These are phyloP conservation scores for Moniliella sp. DNA, from an alignment of 1,284 basidiomycete species.

Conservation along the genomic window DNA sequence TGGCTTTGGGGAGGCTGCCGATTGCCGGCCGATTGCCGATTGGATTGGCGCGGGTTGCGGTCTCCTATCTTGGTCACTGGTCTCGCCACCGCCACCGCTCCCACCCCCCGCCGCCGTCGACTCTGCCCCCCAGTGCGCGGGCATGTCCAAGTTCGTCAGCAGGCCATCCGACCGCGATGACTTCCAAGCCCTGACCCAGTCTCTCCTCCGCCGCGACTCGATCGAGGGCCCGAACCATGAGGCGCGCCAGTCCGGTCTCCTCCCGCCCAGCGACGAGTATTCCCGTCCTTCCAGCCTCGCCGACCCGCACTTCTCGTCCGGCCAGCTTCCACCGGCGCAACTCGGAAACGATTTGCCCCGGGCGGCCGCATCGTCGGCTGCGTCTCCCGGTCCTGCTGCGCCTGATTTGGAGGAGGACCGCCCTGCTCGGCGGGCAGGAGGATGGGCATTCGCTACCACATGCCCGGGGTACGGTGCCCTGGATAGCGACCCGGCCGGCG, in stretches of 20 bases:
- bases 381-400: not conserved
- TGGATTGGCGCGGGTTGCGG: no score
- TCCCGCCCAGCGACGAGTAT: not conserved
- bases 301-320: not conserved
- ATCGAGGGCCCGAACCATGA: not conserved
- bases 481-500: not conserved
- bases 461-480: no score
- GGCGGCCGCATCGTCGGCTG: no score
- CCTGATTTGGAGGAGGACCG: not conserved
- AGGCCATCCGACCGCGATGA: not conserved
- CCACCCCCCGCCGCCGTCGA: no score
- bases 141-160: not conserved
- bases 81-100: no score
- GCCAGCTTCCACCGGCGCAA: not conserved
- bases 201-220: not conserved
- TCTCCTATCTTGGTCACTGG: no score
- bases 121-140: no score
- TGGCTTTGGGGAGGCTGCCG: no score
- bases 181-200: not conserved
- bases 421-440: no score
- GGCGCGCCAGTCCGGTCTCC: not conserved
- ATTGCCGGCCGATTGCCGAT: no score
- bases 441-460: no score
- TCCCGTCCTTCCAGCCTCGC: not conserved
- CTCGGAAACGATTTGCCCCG: not conserved